Evolutionary conservation across 306 rosid genomes (phyloP).

Genomic region (Malus domestica): DNA sequence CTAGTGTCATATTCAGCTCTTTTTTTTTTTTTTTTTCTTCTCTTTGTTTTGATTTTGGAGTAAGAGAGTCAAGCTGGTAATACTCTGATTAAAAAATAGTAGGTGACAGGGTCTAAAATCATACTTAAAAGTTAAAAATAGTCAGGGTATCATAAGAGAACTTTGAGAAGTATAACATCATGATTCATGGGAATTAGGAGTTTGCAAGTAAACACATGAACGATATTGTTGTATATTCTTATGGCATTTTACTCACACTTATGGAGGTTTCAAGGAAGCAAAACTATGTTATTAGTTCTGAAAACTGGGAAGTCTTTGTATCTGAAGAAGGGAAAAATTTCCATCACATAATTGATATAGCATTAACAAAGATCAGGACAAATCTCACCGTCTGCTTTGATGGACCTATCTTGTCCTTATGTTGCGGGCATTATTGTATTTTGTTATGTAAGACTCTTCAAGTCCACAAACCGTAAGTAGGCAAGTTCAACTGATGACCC

Average conservation of each 20-base stretch:
- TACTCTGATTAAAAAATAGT: background rate
- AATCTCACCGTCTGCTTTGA: background rate
- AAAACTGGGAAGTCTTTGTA: background rate
- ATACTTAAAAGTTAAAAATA: background rate
- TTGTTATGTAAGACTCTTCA: background rate
- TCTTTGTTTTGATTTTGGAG: background rate
- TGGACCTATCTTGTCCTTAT: background rate
- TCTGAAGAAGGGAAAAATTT: too few relatives aligned
- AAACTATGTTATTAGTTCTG: background rate
- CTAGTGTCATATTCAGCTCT: background rate
- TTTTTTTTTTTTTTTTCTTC: background rate
- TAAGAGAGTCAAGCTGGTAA: background rate
- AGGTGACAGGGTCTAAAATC: background rate
- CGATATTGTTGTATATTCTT: background rate
- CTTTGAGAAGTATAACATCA: background rate
- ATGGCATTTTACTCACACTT: background rate
- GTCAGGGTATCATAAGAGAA: background rate
- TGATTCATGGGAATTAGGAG: background rate
- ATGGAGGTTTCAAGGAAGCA: background rate
- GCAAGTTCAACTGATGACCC: background rate
- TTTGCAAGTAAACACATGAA: background rate
- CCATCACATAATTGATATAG: too few relatives aligned
- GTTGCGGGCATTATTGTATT: background rate
- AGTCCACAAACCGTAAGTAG: background rate
- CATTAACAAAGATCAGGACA: too few relatives aligned